phyloP scores from a whole-genome alignment of 2,329 filamentous ascomycete species.

The Pseudogymnoascus sp. region DNA sequence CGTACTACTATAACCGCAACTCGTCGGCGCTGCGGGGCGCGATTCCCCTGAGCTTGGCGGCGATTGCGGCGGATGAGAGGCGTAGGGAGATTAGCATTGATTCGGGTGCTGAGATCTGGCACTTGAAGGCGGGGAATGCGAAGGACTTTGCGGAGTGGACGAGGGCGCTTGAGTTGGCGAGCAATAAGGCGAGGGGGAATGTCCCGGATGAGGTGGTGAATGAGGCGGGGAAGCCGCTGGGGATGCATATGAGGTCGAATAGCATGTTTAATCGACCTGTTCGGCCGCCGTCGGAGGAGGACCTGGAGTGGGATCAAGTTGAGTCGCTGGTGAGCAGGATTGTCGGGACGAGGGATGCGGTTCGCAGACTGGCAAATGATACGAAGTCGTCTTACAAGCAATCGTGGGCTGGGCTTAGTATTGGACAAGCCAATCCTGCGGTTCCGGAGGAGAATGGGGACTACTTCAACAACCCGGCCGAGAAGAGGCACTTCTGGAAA shows the following conservation, averaged over 20 bases:
- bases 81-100: conserved; percentile 91
- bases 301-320: conserved; percentile 79
- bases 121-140: conserved; percentile 72
- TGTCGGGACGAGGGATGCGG: conserved; percentile 78
- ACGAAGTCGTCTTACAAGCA: conserved; percentile 48
- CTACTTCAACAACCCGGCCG: conserved; percentile 40
- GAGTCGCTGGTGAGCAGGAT: conserved; percentile 80
- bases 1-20: conserved; percentile 92
- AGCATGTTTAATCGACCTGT: conserved; percentile 10
- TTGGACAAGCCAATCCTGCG: conserved; percentile 10
- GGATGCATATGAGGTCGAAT: conserved; percentile 28
- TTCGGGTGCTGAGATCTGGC: conserved; percentile 95
- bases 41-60: conserved; percentile 84
- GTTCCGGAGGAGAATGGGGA: conserved; percentile 38
- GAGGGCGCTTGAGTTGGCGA: conserved; percentile 73
- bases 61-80: conserved; percentile 81
- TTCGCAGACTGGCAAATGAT: conserved; percentile 78
- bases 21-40: conserved; percentile 87
- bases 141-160: conserved; percentile 88
- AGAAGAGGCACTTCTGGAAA: conserved; percentile 83
- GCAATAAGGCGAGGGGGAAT: conserved; percentile 51
- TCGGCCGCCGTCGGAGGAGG: conserved; percentile 46
- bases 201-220: conserved; percentile 11
- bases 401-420: conserved; percentile 8
- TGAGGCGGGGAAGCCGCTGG: conserved; percentile 14